Percentiles rank a stretch among this genome's conserved stretches.
Evolutionary conservation across 1,139 yeast genomes (phyloP).

Genomic region (Meyerozyma carpophila): DNA sequence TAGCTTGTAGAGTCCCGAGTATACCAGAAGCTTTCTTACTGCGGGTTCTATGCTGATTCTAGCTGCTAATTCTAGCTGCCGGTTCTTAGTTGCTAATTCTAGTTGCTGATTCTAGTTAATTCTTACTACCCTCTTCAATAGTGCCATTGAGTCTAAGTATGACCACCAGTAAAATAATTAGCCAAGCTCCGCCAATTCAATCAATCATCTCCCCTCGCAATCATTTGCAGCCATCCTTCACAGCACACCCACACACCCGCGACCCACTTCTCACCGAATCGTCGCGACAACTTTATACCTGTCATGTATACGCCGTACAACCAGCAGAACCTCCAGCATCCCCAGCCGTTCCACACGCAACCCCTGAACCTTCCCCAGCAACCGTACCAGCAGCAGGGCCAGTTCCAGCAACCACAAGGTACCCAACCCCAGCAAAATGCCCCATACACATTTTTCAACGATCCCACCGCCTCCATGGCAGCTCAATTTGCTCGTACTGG

Average conservation of each 20-base stretch:
- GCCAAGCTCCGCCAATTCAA: no score
- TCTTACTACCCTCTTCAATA: no score
- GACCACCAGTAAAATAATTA: no score
- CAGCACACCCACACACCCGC: background rate
- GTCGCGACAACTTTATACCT: background rate
- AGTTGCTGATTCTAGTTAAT: no score
- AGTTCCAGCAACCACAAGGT: background rate
- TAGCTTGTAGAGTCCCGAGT: no score
- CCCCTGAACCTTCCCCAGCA: background rate
- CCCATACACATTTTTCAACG: constrained; percentile 47
- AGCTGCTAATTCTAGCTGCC: no score
- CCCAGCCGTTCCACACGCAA: constrained; percentile 2
- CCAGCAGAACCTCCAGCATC: constrained; percentile 2
- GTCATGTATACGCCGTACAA: constrained; percentile 1
- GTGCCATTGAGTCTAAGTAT: no score
- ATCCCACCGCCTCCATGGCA: constrained; percentile 82
- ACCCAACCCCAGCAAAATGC: background rate
- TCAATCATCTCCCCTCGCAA: no score
- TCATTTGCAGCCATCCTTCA: background rate
- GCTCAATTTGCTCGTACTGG: constrained; percentile 87
- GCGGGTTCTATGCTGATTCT: no score
- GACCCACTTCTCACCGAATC: background rate
- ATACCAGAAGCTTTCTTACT: no score
- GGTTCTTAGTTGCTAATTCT: no score
- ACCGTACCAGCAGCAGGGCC: constrained; percentile 1